These are phyloP conservation scores for Eucalyptus sp. DNA, from an alignment of 345 rosid genomes.

Conservation along the genomic window DNA sequence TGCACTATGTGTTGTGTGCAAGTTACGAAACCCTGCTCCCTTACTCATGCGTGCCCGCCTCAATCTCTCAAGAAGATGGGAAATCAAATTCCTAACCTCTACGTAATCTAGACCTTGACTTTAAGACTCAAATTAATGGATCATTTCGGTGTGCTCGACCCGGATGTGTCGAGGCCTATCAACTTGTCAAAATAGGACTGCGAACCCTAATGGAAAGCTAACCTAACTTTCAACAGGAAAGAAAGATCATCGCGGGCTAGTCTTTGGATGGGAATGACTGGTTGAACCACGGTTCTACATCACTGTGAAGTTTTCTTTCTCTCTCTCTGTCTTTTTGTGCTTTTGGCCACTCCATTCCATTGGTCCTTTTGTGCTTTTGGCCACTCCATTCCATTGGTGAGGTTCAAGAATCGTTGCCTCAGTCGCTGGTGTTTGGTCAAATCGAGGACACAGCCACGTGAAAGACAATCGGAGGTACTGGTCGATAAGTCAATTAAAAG, in stretches of 20 bases:
- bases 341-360: background rate
- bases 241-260: background rate
- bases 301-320: background rate
- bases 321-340: background rate
- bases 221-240: background rate
- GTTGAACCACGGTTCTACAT: background rate
- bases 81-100: background rate
- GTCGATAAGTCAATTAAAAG: too few species aligned
- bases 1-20: too few species aligned
- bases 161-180: too few species aligned
- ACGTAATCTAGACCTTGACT: background rate
- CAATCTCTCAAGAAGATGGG: too few species aligned
- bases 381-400: background rate
- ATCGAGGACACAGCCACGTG: background rate
- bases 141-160: background rate
- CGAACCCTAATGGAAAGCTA: background rate
- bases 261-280: background rate
- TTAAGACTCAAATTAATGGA: background rate
- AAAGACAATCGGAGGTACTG: too few species aligned
- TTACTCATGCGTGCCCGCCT: fast-evolving
- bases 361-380: background rate
- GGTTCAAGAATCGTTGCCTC: background rate
- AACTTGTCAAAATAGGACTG: background rate
- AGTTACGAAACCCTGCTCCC: background rate
- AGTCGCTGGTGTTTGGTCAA: background rate